These are phyloP conservation scores for Paspalum vaginatum DNA, from an alignment of 176 grass and related monocot genomes.

Conservation along the genomic window DNA sequence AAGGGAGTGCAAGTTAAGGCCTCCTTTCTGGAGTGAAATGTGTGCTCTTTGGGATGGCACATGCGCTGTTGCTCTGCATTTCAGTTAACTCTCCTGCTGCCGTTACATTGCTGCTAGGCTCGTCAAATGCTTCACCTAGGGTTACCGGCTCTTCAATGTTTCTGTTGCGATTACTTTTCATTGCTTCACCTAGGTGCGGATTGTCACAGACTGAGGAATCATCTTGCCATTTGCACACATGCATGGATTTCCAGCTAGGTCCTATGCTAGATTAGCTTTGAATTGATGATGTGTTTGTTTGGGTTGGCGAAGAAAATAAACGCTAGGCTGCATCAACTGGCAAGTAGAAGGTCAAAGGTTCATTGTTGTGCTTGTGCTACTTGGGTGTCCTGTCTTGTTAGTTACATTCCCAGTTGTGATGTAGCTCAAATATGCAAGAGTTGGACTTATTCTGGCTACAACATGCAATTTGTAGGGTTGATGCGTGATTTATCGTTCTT, in stretches of 20 bases:
- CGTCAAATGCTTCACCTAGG: conserved; percentile 17
- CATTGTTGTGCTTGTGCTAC: not conserved
- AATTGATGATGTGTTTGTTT: not conserved
- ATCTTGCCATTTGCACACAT: not conserved
- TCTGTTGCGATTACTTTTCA: not conserved
- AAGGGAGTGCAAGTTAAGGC: not conserved
- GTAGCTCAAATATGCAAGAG: not conserved
- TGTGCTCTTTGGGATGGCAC: not conserved
- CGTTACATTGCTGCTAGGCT: not conserved
- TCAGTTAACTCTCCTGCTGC: conserved; percentile 4
- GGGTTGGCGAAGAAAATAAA: not conserved
- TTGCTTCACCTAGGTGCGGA: not conserved
- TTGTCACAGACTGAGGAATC: not conserved
- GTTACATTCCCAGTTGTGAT: not conserved
- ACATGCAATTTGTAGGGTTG: not conserved
- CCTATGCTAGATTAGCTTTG: not conserved
- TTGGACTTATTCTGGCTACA: not conserved
- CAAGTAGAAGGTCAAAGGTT: not conserved
- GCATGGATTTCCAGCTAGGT: not conserved
- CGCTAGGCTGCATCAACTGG: not conserved
- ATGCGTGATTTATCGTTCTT: not conserved
- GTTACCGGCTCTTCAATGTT: conserved; percentile 21
- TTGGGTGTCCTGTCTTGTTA: conserved; percentile 7
- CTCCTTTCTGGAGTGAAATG: conserved; percentile 27
- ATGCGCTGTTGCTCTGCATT: conserved; percentile 4